Percentiles rank a stretch among this genome's conserved stretches.
Conservation (phyloP, 176 grass and related monocot genomes). For the Oryza rufipogon region DNA sequence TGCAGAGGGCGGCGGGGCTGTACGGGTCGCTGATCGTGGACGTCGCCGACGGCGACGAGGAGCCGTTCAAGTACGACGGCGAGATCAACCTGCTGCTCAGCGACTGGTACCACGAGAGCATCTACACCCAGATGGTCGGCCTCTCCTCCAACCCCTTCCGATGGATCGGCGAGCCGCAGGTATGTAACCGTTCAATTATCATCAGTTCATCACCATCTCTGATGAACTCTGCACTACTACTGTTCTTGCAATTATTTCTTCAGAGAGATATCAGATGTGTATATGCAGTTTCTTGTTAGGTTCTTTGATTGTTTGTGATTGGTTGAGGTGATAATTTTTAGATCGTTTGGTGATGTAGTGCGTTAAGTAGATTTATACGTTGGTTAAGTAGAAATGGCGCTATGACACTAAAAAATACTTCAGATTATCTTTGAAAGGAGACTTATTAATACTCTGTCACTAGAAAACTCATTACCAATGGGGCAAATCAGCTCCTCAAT, state of each 20-base stretch:
- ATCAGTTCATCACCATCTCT: not conserved
- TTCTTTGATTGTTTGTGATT: not conserved
- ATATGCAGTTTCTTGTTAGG: not conserved
- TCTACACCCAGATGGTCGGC: slow-evolving; percentile 74
- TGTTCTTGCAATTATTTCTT: slow-evolving; percentile 10
- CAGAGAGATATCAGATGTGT: not conserved
- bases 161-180: slow-evolving; percentile 95
- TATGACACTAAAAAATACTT: not conserved
- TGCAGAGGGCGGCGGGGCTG: slow-evolving; percentile 88
- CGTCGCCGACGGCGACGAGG: slow-evolving; percentile 63
- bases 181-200: not conserved
- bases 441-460: not conserved
- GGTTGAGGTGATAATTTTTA: not conserved
- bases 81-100: slow-evolving; percentile 80
- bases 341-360: not conserved
- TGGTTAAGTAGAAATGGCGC: not conserved
- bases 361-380: not conserved
- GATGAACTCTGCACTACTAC: not conserved
- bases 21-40: slow-evolving; percentile 86
- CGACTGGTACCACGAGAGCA: slow-evolving; percentile 89
- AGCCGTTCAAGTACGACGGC: slow-evolving; percentile 84
- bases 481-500: not conserved
- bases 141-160: slow-evolving; percentile 73
- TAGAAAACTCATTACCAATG: not conserved
- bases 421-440: not conserved